Percentiles rank a stretch among this genome's conserved stretches.
Conservation (phyloP, 2,329 filamentous ascomycete species). For the Neonectria coccinea region DNA sequence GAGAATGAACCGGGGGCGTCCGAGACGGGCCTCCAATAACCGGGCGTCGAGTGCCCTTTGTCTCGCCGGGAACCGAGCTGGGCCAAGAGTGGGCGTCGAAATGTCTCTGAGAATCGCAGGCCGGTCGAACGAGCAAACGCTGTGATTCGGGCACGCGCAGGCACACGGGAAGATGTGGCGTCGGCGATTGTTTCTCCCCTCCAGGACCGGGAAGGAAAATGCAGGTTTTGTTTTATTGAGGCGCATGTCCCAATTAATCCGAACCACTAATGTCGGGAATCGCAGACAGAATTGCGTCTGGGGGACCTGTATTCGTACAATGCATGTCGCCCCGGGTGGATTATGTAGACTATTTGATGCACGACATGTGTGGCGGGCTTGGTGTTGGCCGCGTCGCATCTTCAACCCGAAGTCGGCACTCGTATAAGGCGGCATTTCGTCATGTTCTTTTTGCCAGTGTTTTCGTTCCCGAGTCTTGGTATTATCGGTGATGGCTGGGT, state of each 20-base stretch:
- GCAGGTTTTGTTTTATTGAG: background rate
- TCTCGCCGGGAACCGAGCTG: constrained; percentile 14
- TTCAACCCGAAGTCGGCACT: constrained; percentile 3
- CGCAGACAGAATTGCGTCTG: constrained; percentile 1
- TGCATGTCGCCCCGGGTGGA: constrained; percentile 7
- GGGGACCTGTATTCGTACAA: background rate
- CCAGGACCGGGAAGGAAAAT: background rate
- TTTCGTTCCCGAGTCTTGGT: background rate
- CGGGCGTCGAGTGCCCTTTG: constrained; percentile 17
- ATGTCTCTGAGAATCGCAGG: constrained; percentile 13
- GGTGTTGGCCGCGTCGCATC: constrained; percentile 7
- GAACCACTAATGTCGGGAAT: background rate
- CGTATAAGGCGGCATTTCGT: constrained; percentile 3
- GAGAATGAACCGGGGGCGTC: constrained; percentile 38
- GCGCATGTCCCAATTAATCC: constrained; percentile 9
- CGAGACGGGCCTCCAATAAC: constrained; percentile 13
- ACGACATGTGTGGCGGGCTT: constrained; percentile 20
- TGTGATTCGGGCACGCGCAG: constrained; percentile 5
- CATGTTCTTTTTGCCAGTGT: background rate
- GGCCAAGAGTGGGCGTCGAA: constrained; percentile 4
- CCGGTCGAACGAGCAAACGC: background rate
- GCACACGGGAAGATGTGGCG: constrained; percentile 8
- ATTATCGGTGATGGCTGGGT: background rate
- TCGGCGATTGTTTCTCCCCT: background rate
- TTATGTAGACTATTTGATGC: constrained; percentile 8